Conservation (phyloP, 2,329 filamentous ascomycete species). For the Mycogone perniciosa region DNA sequence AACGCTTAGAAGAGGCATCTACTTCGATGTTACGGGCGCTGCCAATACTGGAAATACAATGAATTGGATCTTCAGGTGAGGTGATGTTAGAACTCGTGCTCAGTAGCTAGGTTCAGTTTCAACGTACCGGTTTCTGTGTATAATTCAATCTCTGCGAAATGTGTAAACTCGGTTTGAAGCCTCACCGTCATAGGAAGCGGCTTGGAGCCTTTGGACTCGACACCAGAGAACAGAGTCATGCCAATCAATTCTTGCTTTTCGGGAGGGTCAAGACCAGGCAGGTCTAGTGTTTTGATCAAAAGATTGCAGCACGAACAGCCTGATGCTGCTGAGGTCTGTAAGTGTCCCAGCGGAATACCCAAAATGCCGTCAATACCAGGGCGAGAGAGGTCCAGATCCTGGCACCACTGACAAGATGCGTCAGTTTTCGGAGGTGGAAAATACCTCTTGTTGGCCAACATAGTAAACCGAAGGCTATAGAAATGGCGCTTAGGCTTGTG, state of each 20-base stretch:
- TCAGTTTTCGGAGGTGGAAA: neutral
- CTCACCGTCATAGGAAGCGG: neutral
- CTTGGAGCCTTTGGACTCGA: neutral
- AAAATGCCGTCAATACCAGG: neutral
- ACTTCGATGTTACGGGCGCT: neutral
- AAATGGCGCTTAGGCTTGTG: no score
- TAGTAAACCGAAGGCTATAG: neutral
- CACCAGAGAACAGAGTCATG: neutral
- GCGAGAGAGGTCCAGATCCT: neutral
- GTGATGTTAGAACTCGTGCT: no score
- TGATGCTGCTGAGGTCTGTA: neutral
- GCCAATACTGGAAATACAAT: neutral
- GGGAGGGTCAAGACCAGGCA: neutral
- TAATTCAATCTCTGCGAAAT: neutral
- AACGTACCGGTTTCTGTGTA: neutral
- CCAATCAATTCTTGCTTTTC: neutral
- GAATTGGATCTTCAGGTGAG: no score
- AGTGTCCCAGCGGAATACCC: neutral
- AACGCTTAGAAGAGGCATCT: neutral
- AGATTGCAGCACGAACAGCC: neutral
- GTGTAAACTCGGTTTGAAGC: neutral
- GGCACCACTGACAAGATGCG: neutral
- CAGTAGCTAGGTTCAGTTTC: no score
- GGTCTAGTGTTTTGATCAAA: neutral
- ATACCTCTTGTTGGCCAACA: neutral